Conservation (phyloP, 768 basidiomycete species). For the Mycena metata region DNA sequence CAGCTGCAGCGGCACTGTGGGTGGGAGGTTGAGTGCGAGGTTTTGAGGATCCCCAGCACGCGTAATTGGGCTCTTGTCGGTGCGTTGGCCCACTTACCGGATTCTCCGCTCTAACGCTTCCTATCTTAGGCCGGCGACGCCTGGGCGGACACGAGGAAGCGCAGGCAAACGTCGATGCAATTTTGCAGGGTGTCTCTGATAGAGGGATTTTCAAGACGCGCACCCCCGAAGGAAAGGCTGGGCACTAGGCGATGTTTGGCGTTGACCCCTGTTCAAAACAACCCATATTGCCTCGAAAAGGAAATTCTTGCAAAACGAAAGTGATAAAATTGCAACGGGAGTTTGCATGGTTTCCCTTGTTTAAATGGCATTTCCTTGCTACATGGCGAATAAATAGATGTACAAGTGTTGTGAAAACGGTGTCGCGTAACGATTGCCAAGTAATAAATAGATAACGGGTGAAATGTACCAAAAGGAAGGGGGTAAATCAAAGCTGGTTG, state of each 20-base stretch:
- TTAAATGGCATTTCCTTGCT: neutral
- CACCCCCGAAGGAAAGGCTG: constrained; percentile 77
- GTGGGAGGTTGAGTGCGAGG: constrained; percentile 90
- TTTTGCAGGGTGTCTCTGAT: constrained; percentile 67
- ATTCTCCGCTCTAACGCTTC: neutral
- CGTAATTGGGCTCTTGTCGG: constrained; percentile 94
- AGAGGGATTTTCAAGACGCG: constrained; percentile 82
- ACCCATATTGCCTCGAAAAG: constrained; percentile 1
- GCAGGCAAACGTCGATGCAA: constrained; percentile 60
- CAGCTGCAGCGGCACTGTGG: constrained; percentile 79
- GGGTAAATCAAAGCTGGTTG: constrained; percentile 17
- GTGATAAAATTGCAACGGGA: neutral
- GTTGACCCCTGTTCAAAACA: neutral
- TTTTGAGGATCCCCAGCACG: constrained; percentile 91
- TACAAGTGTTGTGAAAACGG: neutral
- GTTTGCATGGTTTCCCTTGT: neutral
- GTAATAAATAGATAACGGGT: neutral
- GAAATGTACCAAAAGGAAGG: neutral
- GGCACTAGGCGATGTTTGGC: constrained; percentile 40
- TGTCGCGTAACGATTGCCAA: too few relatives aligned
- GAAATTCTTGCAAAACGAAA: too few relatives aligned
- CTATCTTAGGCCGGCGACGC: constrained; percentile 47
- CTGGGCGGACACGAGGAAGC: constrained; percentile 48
- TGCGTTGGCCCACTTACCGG: constrained; percentile 50
- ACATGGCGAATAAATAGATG: neutral